Evolutionary conservation across 495 filamentous ascomycete genomes (phyloP).

Genomic region (Aeminium ludgeri): DNA sequence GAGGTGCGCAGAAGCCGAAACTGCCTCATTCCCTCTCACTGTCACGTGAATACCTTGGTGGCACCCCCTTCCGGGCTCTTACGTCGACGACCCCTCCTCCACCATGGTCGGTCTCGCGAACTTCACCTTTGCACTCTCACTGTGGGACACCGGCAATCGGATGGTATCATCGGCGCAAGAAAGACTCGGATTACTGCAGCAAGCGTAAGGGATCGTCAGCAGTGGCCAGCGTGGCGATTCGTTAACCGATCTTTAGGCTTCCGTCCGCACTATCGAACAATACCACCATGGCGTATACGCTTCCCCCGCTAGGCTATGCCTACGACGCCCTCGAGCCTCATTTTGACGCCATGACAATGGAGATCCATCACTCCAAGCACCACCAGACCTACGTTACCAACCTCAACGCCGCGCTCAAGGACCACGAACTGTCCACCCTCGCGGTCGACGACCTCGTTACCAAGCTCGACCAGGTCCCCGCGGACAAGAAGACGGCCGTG

Average conservation of each 20-base stretch:
- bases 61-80: too few relatives aligned
- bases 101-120: slow-evolving; percentile 3
- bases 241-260: neutral
- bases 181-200: slow-evolving; percentile 1
- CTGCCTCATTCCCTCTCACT: too few relatives aligned
- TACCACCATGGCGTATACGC: slow-evolving; percentile 7
- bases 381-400: slow-evolving; percentile 29
- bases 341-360: slow-evolving; percentile 28
- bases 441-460: slow-evolving; percentile 8
- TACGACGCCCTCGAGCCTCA: slow-evolving; percentile 24
- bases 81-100: neutral
- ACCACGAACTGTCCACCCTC: slow-evolving; percentile 18
- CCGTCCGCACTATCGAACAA: neutral
- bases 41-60: too few relatives aligned
- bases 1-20: too few relatives aligned
- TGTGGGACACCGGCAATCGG: neutral
- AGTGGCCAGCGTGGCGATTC: neutral
- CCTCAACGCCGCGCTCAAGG: slow-evolving; percentile 22
- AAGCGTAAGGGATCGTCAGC: neutral
- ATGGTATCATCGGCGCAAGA: slow-evolving; percentile 2
- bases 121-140: slow-evolving; percentile 4
- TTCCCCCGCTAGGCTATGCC: slow-evolving; percentile 6
- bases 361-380: slow-evolving; percentile 27
- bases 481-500: slow-evolving; percentile 15
- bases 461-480: slow-evolving; percentile 7